A percentile compares a stretch with the other conserved stretches of the same genome.
phyloP scores from a whole-genome alignment of 495 filamentous ascomycete genomes.

The Daldinia bambusicola region DNA sequence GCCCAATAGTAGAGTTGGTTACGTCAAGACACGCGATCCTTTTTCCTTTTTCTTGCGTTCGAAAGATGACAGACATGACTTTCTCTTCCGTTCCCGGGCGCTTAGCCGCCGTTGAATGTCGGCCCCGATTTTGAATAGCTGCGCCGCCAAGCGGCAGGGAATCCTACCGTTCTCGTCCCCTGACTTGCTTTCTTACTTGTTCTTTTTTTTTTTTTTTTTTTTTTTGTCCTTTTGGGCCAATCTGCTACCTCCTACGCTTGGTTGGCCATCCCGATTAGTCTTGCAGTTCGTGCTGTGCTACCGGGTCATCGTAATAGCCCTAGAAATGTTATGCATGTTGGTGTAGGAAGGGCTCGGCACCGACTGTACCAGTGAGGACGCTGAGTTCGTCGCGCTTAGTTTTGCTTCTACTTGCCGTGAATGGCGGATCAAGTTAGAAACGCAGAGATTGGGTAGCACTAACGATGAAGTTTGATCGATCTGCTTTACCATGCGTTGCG shows the following conservation, averaged over 20 bases:
- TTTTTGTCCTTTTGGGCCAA: constrained; percentile 10
- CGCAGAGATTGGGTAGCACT: constrained; percentile 29
- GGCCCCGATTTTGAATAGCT: constrained; percentile 29
- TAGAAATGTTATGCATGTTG: constrained; percentile 36
- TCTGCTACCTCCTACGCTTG: constrained; percentile 6
- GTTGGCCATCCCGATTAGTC: constrained; percentile 31
- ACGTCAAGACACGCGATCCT: neutral
- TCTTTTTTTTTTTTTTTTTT: constrained; percentile 1
- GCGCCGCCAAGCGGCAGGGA: constrained; percentile 35
- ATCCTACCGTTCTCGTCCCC: constrained; percentile 32
- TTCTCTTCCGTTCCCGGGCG: constrained; percentile 26
- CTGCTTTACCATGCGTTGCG: constrained; percentile 13
- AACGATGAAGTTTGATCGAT: constrained; percentile 22
- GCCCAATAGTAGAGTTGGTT: no score
- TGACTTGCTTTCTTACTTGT: constrained; percentile 40
- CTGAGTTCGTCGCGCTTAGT: constrained; percentile 30
- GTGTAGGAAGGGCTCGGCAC: constrained; percentile 30
- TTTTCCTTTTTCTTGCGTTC: constrained; percentile 4
- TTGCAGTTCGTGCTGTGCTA: constrained; percentile 17
- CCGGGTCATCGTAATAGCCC: constrained; percentile 24
- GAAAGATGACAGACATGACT: constrained; percentile 1
- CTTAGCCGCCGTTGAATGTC: constrained; percentile 32
- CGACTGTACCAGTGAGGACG: constrained; percentile 26
- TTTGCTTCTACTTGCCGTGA: constrained; percentile 18
- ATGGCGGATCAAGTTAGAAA: constrained; percentile 43